phyloP scores from a whole-genome alignment of 805 yeast genomes.

The Scheffersomyces lignosus region DNA sequence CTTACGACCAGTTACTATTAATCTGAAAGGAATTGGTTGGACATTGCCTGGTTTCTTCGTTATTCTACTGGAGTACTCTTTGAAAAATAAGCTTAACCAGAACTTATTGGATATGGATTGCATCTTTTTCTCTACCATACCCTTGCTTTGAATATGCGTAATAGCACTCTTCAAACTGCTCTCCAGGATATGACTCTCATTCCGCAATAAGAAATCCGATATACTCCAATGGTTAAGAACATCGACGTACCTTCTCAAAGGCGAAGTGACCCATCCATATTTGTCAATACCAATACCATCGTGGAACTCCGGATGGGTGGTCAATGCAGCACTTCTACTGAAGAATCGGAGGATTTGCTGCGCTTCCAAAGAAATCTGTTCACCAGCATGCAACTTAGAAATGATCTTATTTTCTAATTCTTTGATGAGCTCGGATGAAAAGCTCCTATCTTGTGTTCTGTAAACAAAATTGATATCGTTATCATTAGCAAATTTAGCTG shows the following conservation, averaged over 20 bases:
- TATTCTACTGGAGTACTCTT: slow-evolving; percentile 22
- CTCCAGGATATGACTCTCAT: neutral
- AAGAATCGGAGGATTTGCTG: neutral
- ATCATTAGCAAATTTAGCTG: slow-evolving; percentile 47
- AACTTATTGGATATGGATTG: slow-evolving; percentile 27
- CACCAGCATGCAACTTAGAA: neutral
- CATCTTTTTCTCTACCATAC: slow-evolving; percentile 23
- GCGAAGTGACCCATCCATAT: slow-evolving; percentile 73
- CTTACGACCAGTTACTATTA: slow-evolving; percentile 12
- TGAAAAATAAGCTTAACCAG: slow-evolving; percentile 39
- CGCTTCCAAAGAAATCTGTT: neutral
- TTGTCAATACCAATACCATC: slow-evolving; percentile 58
- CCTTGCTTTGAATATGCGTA: slow-evolving; percentile 26
- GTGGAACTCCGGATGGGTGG: slow-evolving; percentile 36
- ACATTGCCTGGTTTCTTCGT: slow-evolving; percentile 11
- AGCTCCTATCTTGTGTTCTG: slow-evolving; percentile 33
- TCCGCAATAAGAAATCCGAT: slow-evolving; percentile 27
- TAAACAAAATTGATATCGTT: slow-evolving; percentile 55
- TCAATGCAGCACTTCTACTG: neutral
- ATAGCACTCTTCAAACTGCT: neutral
- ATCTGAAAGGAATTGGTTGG: slow-evolving; percentile 16
- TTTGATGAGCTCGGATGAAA: slow-evolving; percentile 19
- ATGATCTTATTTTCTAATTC: slow-evolving; percentile 22
- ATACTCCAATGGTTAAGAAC: slow-evolving; percentile 70
- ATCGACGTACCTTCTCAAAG: slow-evolving; percentile 26